Base-by-base conservation (phyloP, 495 filamentous ascomycete species). In the Apodospora peruviana region DNA sequence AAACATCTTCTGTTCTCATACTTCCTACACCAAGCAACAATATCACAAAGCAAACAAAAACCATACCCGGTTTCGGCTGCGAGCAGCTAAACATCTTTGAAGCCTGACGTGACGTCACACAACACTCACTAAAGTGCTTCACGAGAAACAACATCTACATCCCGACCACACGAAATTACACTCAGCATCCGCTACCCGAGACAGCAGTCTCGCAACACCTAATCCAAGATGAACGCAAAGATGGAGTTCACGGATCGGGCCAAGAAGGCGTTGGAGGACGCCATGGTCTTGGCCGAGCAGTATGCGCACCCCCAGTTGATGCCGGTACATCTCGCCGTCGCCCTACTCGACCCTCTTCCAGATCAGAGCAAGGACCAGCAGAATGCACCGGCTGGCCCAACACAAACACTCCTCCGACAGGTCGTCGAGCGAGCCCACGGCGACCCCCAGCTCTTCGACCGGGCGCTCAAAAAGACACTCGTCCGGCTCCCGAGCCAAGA, bases 181-280 rank as follows among this genome's bases (percentile, higher is more conserved):
- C 32, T 19, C 37, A 24, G 11, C 43, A 27, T 17, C 29, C 17
- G n/a, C 43, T 18, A 45, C 23, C 41, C 45, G 51, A 56, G 52
- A 63, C 52, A 52, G 22, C 40, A 24, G 55, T 58, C 54, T 63
- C 54, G 23, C 43, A 46, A 19, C 20, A 16, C 17, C 34, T 22
- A 40, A 55, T 35, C 41, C 62, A 71, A 42, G 8, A 79, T 79
- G 77, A 69, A 62, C 58, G 68, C 75, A 24, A 70, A 74, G 27
- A 85, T 87, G 81, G 83, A 94, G 58, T 94, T 95, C 61, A 98
- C 93, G 50, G 93, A 97, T 63, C 77, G 88, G 69, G 93, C 87
- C 43, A 84, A 88, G 65, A 85, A 90, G 71, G 84, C 93, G 55
- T 70, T 98, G 62, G 80, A 84, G 50, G 93, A 95, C 66, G 85